Base-by-base conservation (phyloP, 202 grass and related monocot genomes). In the Zizania palustris region DNA sequence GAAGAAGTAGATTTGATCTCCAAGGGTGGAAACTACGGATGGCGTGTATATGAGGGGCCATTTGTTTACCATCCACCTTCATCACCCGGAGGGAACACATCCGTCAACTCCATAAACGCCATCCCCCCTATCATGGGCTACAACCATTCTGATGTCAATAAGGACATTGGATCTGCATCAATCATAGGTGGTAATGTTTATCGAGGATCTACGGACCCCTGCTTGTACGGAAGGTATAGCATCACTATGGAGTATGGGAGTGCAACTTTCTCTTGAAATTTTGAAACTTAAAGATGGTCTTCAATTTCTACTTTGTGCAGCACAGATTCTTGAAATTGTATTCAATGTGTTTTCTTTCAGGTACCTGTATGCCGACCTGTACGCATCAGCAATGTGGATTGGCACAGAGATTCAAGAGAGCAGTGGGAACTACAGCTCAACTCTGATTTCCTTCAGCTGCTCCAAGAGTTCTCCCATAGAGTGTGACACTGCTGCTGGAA, bases 51-150 rank as follows among this genome's bases (percentile, higher is more conserved):
- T 0, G 93, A 87, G 74, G 80, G 72, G 8, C 83, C 59, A 5
- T 40, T 78, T 45, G 68, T 79, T 45, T 72, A 19, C 33, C 3
- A 83, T 62, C 85, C 80, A 74, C 19, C 61, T 10, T 73, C 22
- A 62, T 6, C 80, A 7, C 79, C 74, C 11, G 74, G 74, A 78
- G 80, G 68, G n/a, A 87, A 73, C 11, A 94, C 91, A 5, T 88
- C 95, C 1, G 49, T 86, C 9, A 68, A 28, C 33, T 89, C 88
- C 53, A 92, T 93, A 77, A 84, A 97, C 39, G 50, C 80, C 35
- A 89, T 93, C 10, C 80, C 88, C 67, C 88, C 91, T 21, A 57
- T 93, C 38, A 86, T 92, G 91, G 86, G 88, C 12, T 97, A 97
- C 60, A 77, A 28, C 14, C 91, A 93, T 86, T 90, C 82, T 3